Conservation (phyloP, 1,284 basidiomycete genomes). For the Moniliella sp. region DNA sequence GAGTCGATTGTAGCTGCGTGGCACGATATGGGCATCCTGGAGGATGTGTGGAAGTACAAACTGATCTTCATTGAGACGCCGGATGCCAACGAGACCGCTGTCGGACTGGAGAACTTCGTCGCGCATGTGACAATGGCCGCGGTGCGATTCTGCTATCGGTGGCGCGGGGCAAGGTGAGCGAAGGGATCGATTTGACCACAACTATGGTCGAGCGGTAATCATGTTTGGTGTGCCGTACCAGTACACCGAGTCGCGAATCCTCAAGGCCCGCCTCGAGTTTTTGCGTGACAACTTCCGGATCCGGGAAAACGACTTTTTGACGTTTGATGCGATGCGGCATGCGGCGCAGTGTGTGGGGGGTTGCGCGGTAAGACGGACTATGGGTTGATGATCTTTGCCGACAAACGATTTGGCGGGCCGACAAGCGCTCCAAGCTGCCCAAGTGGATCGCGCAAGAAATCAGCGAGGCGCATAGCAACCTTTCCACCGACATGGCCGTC, state of each 20-base stretch:
- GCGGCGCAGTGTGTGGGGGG: slow-evolving; percentile 97
- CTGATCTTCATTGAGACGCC: slow-evolving; percentile 98
- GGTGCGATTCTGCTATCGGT: slow-evolving; percentile 90
- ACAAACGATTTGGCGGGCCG: slow-evolving; percentile 85
- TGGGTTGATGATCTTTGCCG: slow-evolving; percentile 97
- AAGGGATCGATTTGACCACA: slow-evolving; percentile 96
- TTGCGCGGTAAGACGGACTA: slow-evolving; percentile 95
- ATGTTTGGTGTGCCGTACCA: slow-evolving; percentile 99
- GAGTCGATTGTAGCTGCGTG: slow-evolving; percentile 97
- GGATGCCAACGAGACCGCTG: slow-evolving; percentile 93
- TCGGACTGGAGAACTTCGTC: slow-evolving; percentile 90
- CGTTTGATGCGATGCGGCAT: slow-evolving; percentile 97
- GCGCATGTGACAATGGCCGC: slow-evolving; percentile 93
- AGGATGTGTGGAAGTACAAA: slow-evolving; percentile 99
- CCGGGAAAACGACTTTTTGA: slow-evolving; percentile 89
- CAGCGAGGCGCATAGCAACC: slow-evolving; percentile 69
- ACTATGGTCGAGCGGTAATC: slow-evolving; percentile 87
- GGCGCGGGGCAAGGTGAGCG: slow-evolving; percentile 96
- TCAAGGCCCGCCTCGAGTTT: slow-evolving; percentile 91
- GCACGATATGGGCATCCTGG: slow-evolving; percentile 99
- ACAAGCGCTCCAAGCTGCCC: slow-evolving; percentile 88
- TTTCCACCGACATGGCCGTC: slow-evolving; percentile 95
- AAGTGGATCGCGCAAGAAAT: slow-evolving; percentile 99
- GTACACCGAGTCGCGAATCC: slow-evolving; percentile 90
- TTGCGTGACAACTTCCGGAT: slow-evolving; percentile 94